Percentiles rank a stretch among this genome's conserved stretches.
phyloP scores from a whole-genome alignment of 306 rosid species.

The Lotus japonicus region DNA sequence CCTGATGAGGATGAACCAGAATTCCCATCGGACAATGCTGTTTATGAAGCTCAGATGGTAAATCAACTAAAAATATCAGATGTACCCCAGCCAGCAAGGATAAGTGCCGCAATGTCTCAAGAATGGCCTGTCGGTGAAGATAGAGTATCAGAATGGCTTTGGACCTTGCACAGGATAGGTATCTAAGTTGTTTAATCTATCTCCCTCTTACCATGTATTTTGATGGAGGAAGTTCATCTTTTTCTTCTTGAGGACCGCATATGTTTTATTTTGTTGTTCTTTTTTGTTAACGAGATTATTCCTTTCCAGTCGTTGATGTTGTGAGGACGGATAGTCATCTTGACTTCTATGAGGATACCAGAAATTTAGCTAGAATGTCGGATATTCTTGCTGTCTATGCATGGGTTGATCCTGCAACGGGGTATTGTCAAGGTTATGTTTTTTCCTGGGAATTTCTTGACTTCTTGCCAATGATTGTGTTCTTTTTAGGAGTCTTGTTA shows the following conservation, averaged over 20 bases:
- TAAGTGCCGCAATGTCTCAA: conserved; percentile 39
- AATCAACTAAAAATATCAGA: conserved; percentile 64
- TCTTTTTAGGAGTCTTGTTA: not conserved
- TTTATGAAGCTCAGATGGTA: conserved; percentile 35
- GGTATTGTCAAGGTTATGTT: conserved; percentile 89
- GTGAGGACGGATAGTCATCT: conserved; percentile 96
- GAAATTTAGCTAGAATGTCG: conserved; percentile 94
- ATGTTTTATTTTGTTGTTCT: conserved; percentile 11
- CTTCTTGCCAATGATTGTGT: conserved; percentile 4
- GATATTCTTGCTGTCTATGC: conserved; percentile 98
- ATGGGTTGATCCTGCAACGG: conserved; percentile 96
- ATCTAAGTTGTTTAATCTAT: conserved; percentile 9
- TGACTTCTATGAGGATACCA: conserved; percentile 75
- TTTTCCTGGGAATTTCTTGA: conserved; percentile 17
- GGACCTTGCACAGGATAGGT: conserved; percentile 96
- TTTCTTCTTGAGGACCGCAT: not conserved
- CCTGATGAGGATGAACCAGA: conserved; percentile 42
- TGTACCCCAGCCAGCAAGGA: conserved; percentile 46
- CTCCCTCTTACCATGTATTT: conserved; percentile 3
- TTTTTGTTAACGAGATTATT: conserved; percentile 25
- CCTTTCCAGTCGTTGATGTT: conserved; percentile 77
- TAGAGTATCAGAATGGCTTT: conserved; percentile 88
- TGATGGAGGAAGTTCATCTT: conserved; percentile 5
- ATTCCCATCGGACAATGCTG: conserved; percentile 23
- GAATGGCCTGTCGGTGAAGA: conserved; percentile 43